Base-by-base conservation (phyloP, 106 monocot species). In the Apostasia ramifera region DNA sequence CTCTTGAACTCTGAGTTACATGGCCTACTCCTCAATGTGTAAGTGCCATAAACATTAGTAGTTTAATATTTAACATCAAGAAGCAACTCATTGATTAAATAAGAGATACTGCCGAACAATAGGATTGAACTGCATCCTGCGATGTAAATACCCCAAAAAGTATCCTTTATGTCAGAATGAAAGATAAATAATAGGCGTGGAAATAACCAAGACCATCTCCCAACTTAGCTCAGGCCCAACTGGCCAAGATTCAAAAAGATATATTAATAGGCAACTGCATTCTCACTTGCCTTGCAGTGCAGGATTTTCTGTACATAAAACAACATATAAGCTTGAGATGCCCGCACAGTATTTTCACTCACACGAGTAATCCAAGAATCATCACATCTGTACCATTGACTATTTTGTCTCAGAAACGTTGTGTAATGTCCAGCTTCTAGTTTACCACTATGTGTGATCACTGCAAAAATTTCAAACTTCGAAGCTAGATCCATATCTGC, bases 301-400 rank as follows among this genome's bases (percentile, higher is more conserved):
- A 92, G 75, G 72, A 83, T 61, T 63, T 92, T 97, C 66, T 97
- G 92, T 45, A 89, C 89, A 69, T 97, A 97, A 75, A 97, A 92
- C 43, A 97, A 70, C 97, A 92, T 97, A 73, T 97, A 97, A 14
- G 92, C 92, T 66, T 97, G 95, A 43, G 92, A 84, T 38, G 83
- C 74, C 70, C 92, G 86, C 42, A 97, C 92, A 45, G 72, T 72
- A 58, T 63, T 86, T 59, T 97, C 95, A 62, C 78, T 84, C 53
- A 92, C 92, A 47, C 73, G 74, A 59, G 84, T 83, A 47, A 97
- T 80, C 92, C 92, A 97, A 45, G 95, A 80, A 81, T 97, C 95
- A 66, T 97, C 92, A 71, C 92, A 92, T 71, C 82, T 97, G 62
- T 89, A 97, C 95, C 95, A 97, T 59, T 86, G 84, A 76, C 85